Evolutionary conservation across 176 grass and related monocot species (phyloP).

Genomic region (Echinochloa phyllopogon): DNA sequence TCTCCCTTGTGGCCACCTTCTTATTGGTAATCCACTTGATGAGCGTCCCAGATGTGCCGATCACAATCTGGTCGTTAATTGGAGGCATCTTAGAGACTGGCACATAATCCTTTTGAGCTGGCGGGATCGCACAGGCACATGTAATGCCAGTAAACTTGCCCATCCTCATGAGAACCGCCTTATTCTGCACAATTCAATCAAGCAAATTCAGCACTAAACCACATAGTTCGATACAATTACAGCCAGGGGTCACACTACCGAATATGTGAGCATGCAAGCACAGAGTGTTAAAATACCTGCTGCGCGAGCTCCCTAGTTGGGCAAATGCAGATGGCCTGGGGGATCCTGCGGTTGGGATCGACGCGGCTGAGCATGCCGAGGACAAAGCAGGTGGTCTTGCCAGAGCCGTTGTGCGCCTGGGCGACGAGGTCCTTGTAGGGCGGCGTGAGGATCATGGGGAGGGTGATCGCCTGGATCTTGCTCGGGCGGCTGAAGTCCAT

Average conservation of each 20-base stretch:
- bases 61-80: conserved; percentile 79
- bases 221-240: background rate
- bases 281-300: conserved; percentile 48
- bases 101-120: conserved; percentile 58
- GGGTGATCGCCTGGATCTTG: conserved; percentile 85
- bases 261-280: background rate
- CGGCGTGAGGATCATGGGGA: conserved; percentile 90
- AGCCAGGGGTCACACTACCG: background rate
- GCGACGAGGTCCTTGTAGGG: conserved; percentile 92
- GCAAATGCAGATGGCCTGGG: conserved; percentile 93
- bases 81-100: conserved; percentile 53
- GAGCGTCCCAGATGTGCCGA: conserved; percentile 90
- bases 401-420: conserved; percentile 92
- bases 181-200: conserved; percentile 61
- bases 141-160: conserved; percentile 83
- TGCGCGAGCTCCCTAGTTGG: conserved; percentile 91
- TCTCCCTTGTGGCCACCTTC: conserved; percentile 64
- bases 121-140: conserved; percentile 73
- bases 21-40: conserved; percentile 75
- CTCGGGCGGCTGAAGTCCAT: conserved; percentile 89
- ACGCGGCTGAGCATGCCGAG: conserved; percentile 98
- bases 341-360: conserved; percentile 59
- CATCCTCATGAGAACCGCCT: conserved; percentile 81
- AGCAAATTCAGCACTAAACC: conserved; percentile 21
- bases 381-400: conserved; percentile 95